Percentiles rank a stretch among this genome's conserved stretches.
These are phyloP conservation scores for Scytalidium sp. DNA, from an alignment of 2,329 filamentous ascomycete genomes.

Conservation along the genomic window DNA sequence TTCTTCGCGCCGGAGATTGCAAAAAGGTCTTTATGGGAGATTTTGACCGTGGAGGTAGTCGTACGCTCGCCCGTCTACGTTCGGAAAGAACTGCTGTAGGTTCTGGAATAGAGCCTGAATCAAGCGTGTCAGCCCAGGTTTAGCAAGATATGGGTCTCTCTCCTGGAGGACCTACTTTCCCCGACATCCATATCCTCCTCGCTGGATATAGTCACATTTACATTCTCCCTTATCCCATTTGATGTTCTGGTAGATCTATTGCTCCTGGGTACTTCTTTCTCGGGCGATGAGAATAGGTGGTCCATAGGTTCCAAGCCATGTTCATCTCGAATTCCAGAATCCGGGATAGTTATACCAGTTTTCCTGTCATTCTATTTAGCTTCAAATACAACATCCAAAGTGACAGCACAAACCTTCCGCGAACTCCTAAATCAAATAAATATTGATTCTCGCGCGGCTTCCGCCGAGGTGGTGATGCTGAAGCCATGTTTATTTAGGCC, in stretches of 20 bases:
- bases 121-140: constrained; percentile 1
- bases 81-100: constrained; percentile 40
- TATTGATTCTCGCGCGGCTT: constrained; percentile 38
- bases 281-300: constrained; percentile 84
- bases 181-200: constrained; percentile 62
- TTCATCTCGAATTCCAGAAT: constrained; percentile 80
- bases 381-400: background rate
- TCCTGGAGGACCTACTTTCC: constrained; percentile 46
- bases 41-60: constrained; percentile 27
- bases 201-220: constrained; percentile 43
- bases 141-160: background rate
- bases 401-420: constrained; percentile 40
- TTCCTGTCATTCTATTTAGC: constrained; percentile 55
- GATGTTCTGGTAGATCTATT: constrained; percentile 4
- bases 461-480: constrained; percentile 18
- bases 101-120: constrained; percentile 46
- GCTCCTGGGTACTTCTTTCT: constrained; percentile 41
- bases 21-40: constrained; percentile 31
- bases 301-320: constrained; percentile 89
- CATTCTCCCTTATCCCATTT: constrained; percentile 13
- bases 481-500: constrained; percentile 11
- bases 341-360: constrained; percentile 80
- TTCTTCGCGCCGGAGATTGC: constrained; percentile 29
- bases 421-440: constrained; percentile 47
- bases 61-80: constrained; percentile 25